Conservation (phyloP, 1,139 yeast species). For the Groenewaldozyma auringiensis region DNA sequence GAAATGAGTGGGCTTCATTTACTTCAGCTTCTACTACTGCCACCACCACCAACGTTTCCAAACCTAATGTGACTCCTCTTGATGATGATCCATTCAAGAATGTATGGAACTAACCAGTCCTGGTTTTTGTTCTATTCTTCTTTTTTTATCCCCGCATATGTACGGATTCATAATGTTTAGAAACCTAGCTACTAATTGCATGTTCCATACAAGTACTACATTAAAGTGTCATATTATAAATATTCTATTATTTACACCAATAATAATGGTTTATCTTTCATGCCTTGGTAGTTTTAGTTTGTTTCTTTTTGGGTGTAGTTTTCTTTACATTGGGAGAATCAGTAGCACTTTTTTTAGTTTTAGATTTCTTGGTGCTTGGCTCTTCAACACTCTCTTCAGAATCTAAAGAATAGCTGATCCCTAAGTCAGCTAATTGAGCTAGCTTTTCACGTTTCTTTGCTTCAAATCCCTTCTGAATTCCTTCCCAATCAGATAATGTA, state of each 20-base stretch:
- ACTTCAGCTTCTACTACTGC: constrained; percentile 22
- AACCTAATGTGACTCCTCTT: constrained; percentile 29
- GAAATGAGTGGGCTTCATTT: constrained; percentile 20
- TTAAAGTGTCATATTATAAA: background rate
- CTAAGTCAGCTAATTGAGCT: constrained; percentile 43
- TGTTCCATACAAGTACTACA: too few relatives aligned
- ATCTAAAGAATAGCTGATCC: constrained; percentile 39
- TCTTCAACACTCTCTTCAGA: constrained; percentile 6
- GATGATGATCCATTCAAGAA: constrained; percentile 62
- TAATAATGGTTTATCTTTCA: constrained; percentile 1
- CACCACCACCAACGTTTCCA: constrained; percentile 14
- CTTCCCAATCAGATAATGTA: constrained; percentile 52
- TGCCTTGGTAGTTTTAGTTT: constrained; percentile 1
- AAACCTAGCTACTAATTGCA: too few relatives aligned
- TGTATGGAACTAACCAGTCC: constrained; percentile 47
- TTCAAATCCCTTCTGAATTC: constrained; percentile 45
- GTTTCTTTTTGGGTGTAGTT: background rate
- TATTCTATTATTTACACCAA: background rate
- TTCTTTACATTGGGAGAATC: background rate
- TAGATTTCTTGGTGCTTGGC: constrained; percentile 5
- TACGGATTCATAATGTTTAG: too few relatives aligned
- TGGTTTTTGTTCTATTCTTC: background rate
- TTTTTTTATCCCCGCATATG: background rate
- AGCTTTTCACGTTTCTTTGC: constrained; percentile 41
- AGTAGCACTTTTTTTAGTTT: background rate